Evolutionary conservation across 495 filamentous ascomycete species (phyloP).

Genomic region (Stereocaulon alpinum): DNA sequence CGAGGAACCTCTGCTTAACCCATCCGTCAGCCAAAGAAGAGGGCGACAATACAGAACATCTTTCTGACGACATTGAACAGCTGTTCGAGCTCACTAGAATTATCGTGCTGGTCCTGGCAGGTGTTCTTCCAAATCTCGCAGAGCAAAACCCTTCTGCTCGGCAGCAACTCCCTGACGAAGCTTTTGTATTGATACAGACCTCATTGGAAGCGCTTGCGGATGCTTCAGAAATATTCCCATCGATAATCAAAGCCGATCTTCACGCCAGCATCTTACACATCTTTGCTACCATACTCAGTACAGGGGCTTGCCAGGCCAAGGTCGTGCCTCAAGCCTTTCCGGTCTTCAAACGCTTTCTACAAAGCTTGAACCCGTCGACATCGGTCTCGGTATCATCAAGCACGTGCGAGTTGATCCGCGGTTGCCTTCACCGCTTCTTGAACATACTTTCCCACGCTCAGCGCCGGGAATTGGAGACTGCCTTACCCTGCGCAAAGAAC

Average conservation of each 20-base stretch:
- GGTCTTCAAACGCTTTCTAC: slow-evolving; percentile 83
- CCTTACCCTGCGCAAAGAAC: slow-evolving; percentile 84
- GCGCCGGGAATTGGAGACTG: slow-evolving; percentile 68
- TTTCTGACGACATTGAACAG: slow-evolving; percentile 96
- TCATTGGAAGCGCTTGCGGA: slow-evolving; percentile 83
- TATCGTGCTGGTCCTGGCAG: slow-evolving; percentile 84
- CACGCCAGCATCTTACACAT: slow-evolving; percentile 96
- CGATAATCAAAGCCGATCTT: slow-evolving; percentile 91
- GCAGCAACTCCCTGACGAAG: slow-evolving; percentile 68
- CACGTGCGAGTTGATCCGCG: slow-evolving; percentile 41
- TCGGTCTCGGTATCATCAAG: slow-evolving; percentile 3
- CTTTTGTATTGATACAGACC: slow-evolving; percentile 64
- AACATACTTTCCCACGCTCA: slow-evolving; percentile 74
- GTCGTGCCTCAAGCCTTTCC: slow-evolving; percentile 87
- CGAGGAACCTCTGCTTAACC: slow-evolving; percentile 73
- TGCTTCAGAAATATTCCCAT: slow-evolving; percentile 87
- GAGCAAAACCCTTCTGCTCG: slow-evolving; percentile 63
- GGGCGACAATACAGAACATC: slow-evolving; percentile 54
- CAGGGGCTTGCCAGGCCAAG: slow-evolving; percentile 70
- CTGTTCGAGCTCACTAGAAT: slow-evolving; percentile 92
- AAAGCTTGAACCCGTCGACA: slow-evolving; percentile 39
- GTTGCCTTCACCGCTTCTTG: slow-evolving; percentile 67
- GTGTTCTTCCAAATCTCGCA: slow-evolving; percentile 74
- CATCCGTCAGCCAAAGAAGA: slow-evolving; percentile 79
- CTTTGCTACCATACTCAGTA: slow-evolving; percentile 85